Base-by-base conservation (phyloP, 2,329 filamentous ascomycete species). In the Fusarium clavum region DNA sequence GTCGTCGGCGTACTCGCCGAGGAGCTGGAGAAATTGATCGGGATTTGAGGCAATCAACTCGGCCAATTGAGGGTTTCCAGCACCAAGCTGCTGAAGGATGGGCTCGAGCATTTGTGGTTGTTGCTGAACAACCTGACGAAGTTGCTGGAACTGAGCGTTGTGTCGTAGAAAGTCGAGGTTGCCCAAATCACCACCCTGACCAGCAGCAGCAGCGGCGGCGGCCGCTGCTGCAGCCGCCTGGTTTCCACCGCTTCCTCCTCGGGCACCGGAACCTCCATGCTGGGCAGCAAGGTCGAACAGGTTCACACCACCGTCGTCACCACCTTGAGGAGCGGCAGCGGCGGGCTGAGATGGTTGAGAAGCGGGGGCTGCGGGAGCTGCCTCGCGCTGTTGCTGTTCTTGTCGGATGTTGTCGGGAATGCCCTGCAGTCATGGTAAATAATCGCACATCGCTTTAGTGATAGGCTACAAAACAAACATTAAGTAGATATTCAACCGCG, bases 41-140 rank as follows among this genome's bases (percentile, higher is more conserved):
- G 94, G 94, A 81, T 98, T 94, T 77, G 92, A 89, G 43, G 92
- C 92, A 71, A 99, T 99, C 78, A 98, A 87, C 79, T 95, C 91
- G 10, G 96, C 96, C 58, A 99, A 89, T 79, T 97, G 92, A 20
- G 96, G 96, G 83, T 99, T 99, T 27, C 95, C 95, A 24, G 94
- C 92, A 38, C 94, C 94, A 40, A 99, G 93, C 82, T 98, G 94
- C 82, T 98, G 95, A 60, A 99, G 86, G 73, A 99, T 98, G 9
- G 96, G 95, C 84, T 99, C 96, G 24, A 99, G 91, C 96, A 99
- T 99, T 79, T 96, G 92, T 20, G 96, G 96, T 80, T 98, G 93
- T 81, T 98, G 94, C 83, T 99, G 96, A 46, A 99, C 95, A 24
- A 99, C 91, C 82, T 98, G 94, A 69, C 96, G 92, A 64, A 99